A percentile compares a stretch with the other conserved stretches of the same genome.
Evolutionary conservation across 2,329 filamentous ascomycete genomes (phyloP).

Genomic region (Paraconiothyrium sp.): DNA sequence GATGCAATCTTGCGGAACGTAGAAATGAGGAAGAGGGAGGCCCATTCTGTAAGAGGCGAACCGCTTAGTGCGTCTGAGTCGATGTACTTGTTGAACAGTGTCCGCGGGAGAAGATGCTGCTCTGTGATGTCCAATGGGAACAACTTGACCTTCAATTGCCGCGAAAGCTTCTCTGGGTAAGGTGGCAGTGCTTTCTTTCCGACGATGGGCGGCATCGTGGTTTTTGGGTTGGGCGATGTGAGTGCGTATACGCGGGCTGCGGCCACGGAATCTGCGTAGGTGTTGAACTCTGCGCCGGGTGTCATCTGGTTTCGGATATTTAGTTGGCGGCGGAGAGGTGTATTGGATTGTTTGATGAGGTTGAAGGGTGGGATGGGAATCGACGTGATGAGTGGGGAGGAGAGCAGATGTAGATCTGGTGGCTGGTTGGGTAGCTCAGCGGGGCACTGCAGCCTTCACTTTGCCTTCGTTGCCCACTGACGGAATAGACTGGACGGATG

Average conservation of each 20-base stretch:
- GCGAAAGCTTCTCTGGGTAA: slow-evolving; percentile 55
- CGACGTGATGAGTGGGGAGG: slow-evolving; percentile 25
- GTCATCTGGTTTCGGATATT: slow-evolving; percentile 62
- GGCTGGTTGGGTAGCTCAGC: slow-evolving; percentile 27
- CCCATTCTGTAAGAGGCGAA: slow-evolving; percentile 59
- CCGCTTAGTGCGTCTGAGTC: slow-evolving; percentile 33
- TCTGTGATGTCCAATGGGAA: slow-evolving; percentile 61
- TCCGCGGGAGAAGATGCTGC: slow-evolving; percentile 53
- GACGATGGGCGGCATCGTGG: slow-evolving; percentile 78
- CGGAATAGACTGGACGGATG: not conserved
- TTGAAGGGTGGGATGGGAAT: slow-evolving; percentile 47
- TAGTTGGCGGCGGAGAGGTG: slow-evolving; percentile 41
- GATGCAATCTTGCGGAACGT: slow-evolving; percentile 58
- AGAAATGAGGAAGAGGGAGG: slow-evolving; percentile 54
- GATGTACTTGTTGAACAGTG: slow-evolving; percentile 47
- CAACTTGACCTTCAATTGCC: slow-evolving; percentile 55
- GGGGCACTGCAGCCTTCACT: not conserved
- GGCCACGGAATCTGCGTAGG: slow-evolving; percentile 76
- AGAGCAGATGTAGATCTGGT: slow-evolving; percentile 32
- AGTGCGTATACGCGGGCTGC: slow-evolving; percentile 60
- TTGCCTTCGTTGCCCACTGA: not conserved
- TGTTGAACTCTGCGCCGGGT: slow-evolving; percentile 94
- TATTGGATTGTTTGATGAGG: slow-evolving; percentile 51
- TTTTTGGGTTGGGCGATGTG: slow-evolving; percentile 68
- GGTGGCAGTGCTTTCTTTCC: slow-evolving; percentile 40